Evolutionary conservation across 768 basidiomycete genomes (phyloP).

Genomic region (Lactifluus pinguis): DNA sequence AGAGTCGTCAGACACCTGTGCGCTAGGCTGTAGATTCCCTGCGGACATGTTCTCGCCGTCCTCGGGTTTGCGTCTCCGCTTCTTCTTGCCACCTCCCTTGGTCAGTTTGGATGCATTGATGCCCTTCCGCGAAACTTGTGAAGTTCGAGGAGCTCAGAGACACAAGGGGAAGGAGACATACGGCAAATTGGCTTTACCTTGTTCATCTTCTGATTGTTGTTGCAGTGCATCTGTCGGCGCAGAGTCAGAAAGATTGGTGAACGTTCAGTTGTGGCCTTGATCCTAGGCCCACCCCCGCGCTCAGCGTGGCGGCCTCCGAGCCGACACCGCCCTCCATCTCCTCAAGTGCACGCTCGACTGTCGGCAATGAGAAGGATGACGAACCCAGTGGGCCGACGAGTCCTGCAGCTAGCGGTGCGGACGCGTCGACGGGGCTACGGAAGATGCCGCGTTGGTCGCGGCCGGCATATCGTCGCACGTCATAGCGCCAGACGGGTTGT

Average conservation of each 20-base stretch:
- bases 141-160: slow-evolving; percentile 79
- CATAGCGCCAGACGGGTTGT: too few species aligned
- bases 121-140: slow-evolving; percentile 70
- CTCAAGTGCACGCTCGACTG: slow-evolving; percentile 76
- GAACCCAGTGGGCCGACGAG: slow-evolving; percentile 91
- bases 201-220: slow-evolving; percentile 28
- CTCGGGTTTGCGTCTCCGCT: slow-evolving; percentile 45
- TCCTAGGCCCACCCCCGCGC: slow-evolving; percentile 11
- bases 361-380: slow-evolving; percentile 77
- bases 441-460: slow-evolving; percentile 85
- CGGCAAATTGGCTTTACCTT: slow-evolving; percentile 34
- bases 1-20: slow-evolving; percentile 26
- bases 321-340: slow-evolving; percentile 70
- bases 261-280: slow-evolving; percentile 51
- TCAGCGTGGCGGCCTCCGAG: slow-evolving; percentile 18
- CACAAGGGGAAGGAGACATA: slow-evolving; percentile 31
- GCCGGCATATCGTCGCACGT: slow-evolving; percentile 82
- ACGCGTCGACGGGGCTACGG: slow-evolving; percentile 60
- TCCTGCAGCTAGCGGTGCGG: slow-evolving; percentile 49
- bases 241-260: slow-evolving; percentile 39
- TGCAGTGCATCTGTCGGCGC: slow-evolving; percentile 3
- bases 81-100: slow-evolving; percentile 73
- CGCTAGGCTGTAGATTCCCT: slow-evolving; percentile 52
- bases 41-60: slow-evolving; percentile 34
- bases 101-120: slow-evolving; percentile 81